Evolutionary conservation across 495 filamentous ascomycete species (phyloP).

Genomic region (Neurospora sp.): DNA sequence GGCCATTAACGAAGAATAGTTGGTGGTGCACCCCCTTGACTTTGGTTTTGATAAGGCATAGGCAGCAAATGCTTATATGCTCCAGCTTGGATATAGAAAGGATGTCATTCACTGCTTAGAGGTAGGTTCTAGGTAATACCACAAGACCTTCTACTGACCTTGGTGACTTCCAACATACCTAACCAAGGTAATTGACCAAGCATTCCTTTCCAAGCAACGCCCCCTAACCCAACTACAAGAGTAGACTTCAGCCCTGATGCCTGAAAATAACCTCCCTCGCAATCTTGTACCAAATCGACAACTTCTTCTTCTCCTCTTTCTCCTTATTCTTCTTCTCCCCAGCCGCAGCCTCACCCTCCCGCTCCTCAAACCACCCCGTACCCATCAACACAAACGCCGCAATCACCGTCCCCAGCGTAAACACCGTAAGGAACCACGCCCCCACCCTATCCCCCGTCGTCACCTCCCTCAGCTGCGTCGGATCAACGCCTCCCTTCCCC

Average conservation of each 20-base stretch:
- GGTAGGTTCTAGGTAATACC: background rate
- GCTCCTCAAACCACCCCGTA: background rate
- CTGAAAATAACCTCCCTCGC: background rate
- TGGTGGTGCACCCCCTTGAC: background rate
- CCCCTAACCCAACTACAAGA: background rate
- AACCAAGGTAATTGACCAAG: background rate
- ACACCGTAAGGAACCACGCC: constrained; percentile 44
- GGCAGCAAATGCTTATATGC: background rate
- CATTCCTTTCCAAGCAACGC: background rate
- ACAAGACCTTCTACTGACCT: background rate
- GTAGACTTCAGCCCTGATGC: background rate
- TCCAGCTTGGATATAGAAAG: background rate
- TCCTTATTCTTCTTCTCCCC: background rate
- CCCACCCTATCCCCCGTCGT: constrained; percentile 44
- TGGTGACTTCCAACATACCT: background rate
- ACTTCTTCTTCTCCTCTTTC: background rate
- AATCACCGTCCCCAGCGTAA: constrained; percentile 19
- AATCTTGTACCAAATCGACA: background rate
- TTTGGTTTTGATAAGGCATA: background rate
- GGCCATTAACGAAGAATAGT: background rate
- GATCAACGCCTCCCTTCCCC: constrained; percentile 10
- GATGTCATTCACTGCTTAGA: background rate
- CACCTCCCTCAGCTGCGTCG: constrained; percentile 23
- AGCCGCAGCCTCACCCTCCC: background rate
- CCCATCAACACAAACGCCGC: constrained; percentile 23